Evolutionary conservation across 768 basidiomycete species (phyloP), one percentile per base, ranked within the genome.

Genomic region (Hypsizygus marmoreus): DNA sequence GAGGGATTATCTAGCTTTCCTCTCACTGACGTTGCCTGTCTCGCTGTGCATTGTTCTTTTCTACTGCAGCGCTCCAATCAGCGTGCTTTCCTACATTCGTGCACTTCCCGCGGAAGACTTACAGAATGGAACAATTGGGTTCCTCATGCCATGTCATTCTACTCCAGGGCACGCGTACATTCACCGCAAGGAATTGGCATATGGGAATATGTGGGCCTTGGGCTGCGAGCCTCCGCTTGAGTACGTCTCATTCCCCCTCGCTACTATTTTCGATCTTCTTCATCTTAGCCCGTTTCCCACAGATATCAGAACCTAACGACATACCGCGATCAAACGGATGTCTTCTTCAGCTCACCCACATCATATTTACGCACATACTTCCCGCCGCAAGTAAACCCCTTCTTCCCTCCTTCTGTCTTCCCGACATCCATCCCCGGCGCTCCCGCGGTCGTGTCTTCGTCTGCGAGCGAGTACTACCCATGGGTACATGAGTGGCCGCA

Each of bases 101-200:
- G 59, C 65, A 17, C 67, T 88, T 33, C 73, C 84, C 1, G 51
- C 64, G 4, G 59, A 70, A 6, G 70, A 82, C 14, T 68, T 87
- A 19, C 52, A 54, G 4, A 56, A 65, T 14, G 67, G 61, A 10
- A 74, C 74, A 3, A 68, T 95, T 16, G 92, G 90, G 1, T 84
- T 92, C 57, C 67, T 97, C 16, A 95, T 93, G 90, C 95, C 97
- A 8, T 99, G 97, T 53, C 95, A 99, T 68, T 97, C 95, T 16
- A 91, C 90, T 1, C 95, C 95, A 4, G 93, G 90, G 70, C 88
- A 91, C 59, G 83, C 92, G 2, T 86, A 93, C 64, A 62, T 98
- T 6, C 97, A 98, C 62, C 73, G 81, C 14, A 68, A 71, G 19
- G 76, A 86, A 38, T 74, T 91, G 7, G 80, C 79, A 16, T 60